Evolutionary conservation across 2,329 filamentous ascomycete species (phyloP).

Genomic region (Colletotrichum ledebouriae): DNA sequence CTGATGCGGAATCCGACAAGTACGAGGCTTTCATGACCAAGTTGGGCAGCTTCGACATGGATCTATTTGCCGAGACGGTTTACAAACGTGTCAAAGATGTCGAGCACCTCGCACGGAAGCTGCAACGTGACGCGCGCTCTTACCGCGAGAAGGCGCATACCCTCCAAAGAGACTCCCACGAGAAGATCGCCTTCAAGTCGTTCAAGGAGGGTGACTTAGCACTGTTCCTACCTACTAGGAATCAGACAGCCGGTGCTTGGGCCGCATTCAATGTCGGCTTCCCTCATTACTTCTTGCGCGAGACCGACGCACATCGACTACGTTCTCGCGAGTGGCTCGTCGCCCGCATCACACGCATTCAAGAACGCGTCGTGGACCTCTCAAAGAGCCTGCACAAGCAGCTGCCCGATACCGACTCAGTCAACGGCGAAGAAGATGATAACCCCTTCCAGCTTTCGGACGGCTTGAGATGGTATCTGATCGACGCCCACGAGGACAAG

Average conservation of each 20-base stretch:
- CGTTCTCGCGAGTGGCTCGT: conserved; percentile 94
- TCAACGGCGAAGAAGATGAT: conserved; percentile 80
- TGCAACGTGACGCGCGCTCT: conserved; percentile 87
- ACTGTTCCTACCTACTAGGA: conserved; percentile 92
- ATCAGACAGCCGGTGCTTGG: conserved; percentile 95
- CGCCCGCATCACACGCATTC: conserved; percentile 89
- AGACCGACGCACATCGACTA: conserved; percentile 89
- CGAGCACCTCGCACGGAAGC: conserved; percentile 92
- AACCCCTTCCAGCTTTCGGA: conserved; percentile 98
- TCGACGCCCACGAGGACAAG: conserved; percentile 95
- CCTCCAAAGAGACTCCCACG: conserved; percentile 86
- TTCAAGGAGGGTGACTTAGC: conserved; percentile 98
- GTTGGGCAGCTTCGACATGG: conserved; percentile 84
- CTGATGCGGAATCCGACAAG: conserved; percentile 76
- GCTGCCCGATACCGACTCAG: conserved; percentile 62
- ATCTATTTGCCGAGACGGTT: conserved; percentile 86
- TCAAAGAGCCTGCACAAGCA: conserved; percentile 76
- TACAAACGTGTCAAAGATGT: conserved; percentile 93
- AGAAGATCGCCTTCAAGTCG: conserved; percentile 94
- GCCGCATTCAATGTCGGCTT: conserved; percentile 98
- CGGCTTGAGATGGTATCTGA: conserved; percentile 93
- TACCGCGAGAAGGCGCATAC: conserved; percentile 90
- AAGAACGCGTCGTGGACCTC: conserved; percentile 93
- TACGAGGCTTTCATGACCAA: conserved; percentile 82
- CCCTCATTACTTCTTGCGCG: conserved; percentile 95